Evolutionary conservation across 78 protist genomes (phyloP).

Genomic region (Ministeria vibrans): DNA sequence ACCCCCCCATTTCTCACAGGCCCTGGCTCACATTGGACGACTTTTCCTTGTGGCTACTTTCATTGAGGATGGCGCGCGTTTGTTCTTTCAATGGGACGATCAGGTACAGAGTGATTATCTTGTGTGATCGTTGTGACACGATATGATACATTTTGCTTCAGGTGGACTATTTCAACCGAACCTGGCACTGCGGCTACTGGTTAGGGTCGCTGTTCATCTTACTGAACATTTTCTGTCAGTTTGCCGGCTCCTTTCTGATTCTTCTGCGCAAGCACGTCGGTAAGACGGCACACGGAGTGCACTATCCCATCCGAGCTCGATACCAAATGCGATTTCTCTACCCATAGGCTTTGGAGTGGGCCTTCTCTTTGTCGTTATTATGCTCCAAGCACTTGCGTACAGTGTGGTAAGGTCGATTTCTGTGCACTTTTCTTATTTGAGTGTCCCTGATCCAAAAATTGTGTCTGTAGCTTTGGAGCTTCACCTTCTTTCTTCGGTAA

Average conservation of each 20-base stretch:
- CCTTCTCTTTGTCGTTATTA: neutral
- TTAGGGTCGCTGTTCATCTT: neutral
- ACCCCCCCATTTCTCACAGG: no score
- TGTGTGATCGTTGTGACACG: no score
- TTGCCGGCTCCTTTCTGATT: neutral
- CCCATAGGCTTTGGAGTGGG: neutral
- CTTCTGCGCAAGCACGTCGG: conserved; percentile 7
- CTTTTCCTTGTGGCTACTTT: conserved; percentile 21
- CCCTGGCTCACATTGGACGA: no score
- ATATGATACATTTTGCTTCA: no score
- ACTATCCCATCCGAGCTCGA: no score
- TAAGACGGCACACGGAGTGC: no score
- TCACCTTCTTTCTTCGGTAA: neutral
- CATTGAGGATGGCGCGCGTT: conserved; percentile 31
- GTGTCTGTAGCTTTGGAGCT: neutral
- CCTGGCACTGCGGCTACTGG: neutral
- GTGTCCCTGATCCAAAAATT: no score
- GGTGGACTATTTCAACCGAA: neutral
- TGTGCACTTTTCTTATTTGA: no score
- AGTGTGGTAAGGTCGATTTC: no score
- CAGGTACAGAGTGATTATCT: conserved; percentile 11
- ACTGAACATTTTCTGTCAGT: neutral
- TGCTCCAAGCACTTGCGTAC: neutral
- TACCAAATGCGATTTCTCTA: no score
- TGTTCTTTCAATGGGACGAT: conserved; percentile 23